Conservation (phyloP, 2,329 filamentous ascomycete genomes). For the Cordyceps fumosorosea region DNA sequence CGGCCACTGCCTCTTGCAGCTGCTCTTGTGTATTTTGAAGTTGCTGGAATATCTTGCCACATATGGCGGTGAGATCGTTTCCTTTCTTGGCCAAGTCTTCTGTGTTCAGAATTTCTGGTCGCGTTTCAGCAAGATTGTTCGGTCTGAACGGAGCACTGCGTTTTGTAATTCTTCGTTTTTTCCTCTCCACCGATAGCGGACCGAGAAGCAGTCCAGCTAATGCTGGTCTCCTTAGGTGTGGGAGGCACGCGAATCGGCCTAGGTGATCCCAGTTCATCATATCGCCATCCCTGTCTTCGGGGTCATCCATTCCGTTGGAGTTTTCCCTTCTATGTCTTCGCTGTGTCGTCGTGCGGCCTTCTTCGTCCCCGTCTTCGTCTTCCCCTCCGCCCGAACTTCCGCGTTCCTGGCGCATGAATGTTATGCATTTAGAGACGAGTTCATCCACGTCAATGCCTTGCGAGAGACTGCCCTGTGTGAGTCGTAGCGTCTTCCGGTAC, state of each 20-base stretch:
- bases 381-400: slow-evolving; percentile 41
- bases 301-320: slow-evolving; percentile 35
- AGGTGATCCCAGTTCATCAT: slow-evolving; percentile 81
- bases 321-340: slow-evolving; percentile 18
- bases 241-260: slow-evolving; percentile 70
- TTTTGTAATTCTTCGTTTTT: slow-evolving; percentile 62
- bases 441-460: slow-evolving; percentile 84
- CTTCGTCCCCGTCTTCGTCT: slow-evolving; percentile 42
- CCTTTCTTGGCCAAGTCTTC: slow-evolving; percentile 72
- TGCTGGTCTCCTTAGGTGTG: slow-evolving; percentile 65
- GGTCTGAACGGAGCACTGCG: slow-evolving; percentile 65
- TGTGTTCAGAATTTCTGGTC: slow-evolving; percentile 70
- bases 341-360: slow-evolving; percentile 30
- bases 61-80: slow-evolving; percentile 72
- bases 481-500: slow-evolving; percentile 67
- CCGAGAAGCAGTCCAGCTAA: slow-evolving; percentile 81
- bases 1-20: slow-evolving; percentile 39
- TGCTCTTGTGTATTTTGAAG: slow-evolving; percentile 45
- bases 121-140: slow-evolving; percentile 61
- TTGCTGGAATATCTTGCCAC: slow-evolving; percentile 62
- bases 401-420: slow-evolving; percentile 70
- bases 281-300: slow-evolving; percentile 58
- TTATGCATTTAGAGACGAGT: slow-evolving; percentile 83
- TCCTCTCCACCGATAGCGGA: slow-evolving; percentile 83
- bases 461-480: slow-evolving; percentile 65